These are phyloP conservation scores for Backusella psychrophila DNA, from an alignment of 192 early-diverging fungal genomes.

Conservation along the genomic window DNA sequence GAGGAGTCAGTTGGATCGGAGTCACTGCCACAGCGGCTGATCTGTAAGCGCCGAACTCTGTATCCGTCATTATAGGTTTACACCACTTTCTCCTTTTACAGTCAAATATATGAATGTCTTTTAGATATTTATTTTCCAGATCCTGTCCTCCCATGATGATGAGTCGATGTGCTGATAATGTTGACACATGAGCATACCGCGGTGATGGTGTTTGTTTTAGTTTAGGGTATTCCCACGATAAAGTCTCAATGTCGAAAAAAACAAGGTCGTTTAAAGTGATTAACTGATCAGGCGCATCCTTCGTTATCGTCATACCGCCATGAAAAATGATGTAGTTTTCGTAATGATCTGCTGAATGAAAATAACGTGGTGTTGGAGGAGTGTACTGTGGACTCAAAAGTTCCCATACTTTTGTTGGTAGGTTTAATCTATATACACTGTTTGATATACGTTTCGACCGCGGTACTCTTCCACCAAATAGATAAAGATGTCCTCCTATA, in stretches of 20 bases:
- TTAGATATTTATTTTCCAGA: slow-evolving; percentile 68
- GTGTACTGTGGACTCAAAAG: slow-evolving; percentile 16
- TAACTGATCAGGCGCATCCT: slow-evolving; percentile 56
- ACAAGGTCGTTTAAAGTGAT: slow-evolving; percentile 65
- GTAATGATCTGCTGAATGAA: slow-evolving; percentile 67
- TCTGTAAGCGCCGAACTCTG: slow-evolving; percentile 75
- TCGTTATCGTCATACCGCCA: slow-evolving; percentile 73
- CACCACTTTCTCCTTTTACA: slow-evolving; percentile 63
- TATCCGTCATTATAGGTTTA: slow-evolving; percentile 57
- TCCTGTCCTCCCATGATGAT: slow-evolving; percentile 76
- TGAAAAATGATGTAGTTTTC: slow-evolving; percentile 65
- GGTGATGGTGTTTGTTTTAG: slow-evolving; percentile 52
- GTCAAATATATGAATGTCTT: slow-evolving; percentile 73
- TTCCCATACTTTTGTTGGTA: slow-evolving; percentile 60
- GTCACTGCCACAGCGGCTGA: slow-evolving; percentile 64
- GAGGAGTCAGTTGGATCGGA: slow-evolving; percentile 5
- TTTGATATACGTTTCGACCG: slow-evolving; percentile 68
- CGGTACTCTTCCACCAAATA: slow-evolving; percentile 73
- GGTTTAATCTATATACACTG: slow-evolving; percentile 62
- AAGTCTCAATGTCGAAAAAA: slow-evolving; percentile 58
- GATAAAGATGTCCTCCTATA: slow-evolving; percentile 56
- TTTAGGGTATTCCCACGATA: slow-evolving; percentile 59
- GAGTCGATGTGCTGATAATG: slow-evolving; percentile 58
- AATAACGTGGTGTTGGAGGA: slow-evolving; percentile 60
- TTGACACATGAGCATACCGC: slow-evolving; percentile 72